Conservation (phyloP, 495 filamentous ascomycete genomes). For the Stereocaulon alpinum region DNA sequence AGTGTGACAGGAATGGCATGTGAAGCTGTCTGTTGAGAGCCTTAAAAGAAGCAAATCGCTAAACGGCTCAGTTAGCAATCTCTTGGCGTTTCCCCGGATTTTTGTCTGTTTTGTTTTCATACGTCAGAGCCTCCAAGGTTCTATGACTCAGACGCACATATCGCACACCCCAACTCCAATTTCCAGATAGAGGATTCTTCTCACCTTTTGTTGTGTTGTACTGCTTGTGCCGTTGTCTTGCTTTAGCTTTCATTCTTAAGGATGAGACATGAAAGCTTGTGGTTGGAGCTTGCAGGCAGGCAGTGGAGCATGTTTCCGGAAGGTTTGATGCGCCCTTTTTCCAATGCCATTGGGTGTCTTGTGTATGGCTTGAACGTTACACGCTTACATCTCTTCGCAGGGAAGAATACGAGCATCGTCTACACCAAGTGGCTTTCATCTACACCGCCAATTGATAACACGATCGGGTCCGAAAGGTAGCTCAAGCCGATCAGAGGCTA, state of each 20-base stretch:
- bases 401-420: neutral
- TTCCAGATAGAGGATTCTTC: neutral
- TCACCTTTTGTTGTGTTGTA: neutral
- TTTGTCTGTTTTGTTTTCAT: neutral
- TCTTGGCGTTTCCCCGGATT: neutral
- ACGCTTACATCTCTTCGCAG: neutral
- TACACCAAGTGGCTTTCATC: neutral
- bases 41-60: neutral
- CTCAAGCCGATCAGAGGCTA: neutral
- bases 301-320: neutral
- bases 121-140: neutral
- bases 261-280: conserved; percentile 17
- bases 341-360: neutral
- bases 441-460: neutral
- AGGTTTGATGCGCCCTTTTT: neutral
- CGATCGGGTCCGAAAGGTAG: conserved; percentile 3
- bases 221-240: neutral
- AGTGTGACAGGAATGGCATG: too few species aligned
- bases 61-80: neutral
- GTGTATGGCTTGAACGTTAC: neutral
- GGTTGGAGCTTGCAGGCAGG: conserved; percentile 4
- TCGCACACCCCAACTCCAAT: neutral
- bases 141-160: conserved; percentile 2
- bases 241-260: neutral
- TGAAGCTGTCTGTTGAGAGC: neutral